Percentiles rank a stretch among this genome's conserved stretches.
phyloP scores from a whole-genome alignment of 768 basidiomycete species.

The Termitomyces sp. region DNA sequence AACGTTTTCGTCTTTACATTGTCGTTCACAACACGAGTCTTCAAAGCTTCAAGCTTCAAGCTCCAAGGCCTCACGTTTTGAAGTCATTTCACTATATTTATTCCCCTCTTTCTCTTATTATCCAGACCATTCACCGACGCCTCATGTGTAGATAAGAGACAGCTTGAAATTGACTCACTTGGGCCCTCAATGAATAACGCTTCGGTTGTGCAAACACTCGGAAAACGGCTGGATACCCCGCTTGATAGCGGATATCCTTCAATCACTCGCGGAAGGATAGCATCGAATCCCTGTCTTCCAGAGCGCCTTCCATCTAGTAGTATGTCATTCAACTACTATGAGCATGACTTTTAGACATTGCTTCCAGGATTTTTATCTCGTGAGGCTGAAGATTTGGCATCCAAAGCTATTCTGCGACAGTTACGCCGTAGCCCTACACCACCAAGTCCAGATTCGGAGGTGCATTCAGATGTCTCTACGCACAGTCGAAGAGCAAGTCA shows the following conservation, averaged over 20 bases:
- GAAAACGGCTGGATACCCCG: slow-evolving; percentile 19
- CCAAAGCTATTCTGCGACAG: slow-evolving; percentile 52
- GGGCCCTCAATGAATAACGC: slow-evolving; percentile 41
- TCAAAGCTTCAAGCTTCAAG: no score
- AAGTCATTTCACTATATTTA: not conserved
- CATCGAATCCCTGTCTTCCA: slow-evolving; percentile 55
- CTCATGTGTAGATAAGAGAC: slow-evolving; percentile 12
- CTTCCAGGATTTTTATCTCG: slow-evolving; percentile 61
- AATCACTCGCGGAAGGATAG: slow-evolving; percentile 33
- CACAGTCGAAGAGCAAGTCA: slow-evolving; percentile 18
- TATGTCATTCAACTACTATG: slow-evolving; percentile 21
- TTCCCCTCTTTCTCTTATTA: not conserved
- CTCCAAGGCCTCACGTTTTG: not conserved
- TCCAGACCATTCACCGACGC: not conserved
- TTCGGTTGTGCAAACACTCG: slow-evolving; percentile 28
- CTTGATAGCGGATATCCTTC: slow-evolving; percentile 7
- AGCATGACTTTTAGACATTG: slow-evolving; percentile 13
- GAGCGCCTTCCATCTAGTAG: slow-evolving; percentile 65
- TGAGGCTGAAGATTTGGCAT: slow-evolving; percentile 59
- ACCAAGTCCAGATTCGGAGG: slow-evolving; percentile 18
- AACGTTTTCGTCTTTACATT: no score
- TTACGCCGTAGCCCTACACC: slow-evolving; percentile 42
- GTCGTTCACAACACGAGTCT: not conserved
- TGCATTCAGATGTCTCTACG: slow-evolving; percentile 9
- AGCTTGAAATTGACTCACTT: not conserved